Evolutionary conservation across 257 asterid species (phyloP).

Genomic region (Solanum pinnatisectum): DNA sequence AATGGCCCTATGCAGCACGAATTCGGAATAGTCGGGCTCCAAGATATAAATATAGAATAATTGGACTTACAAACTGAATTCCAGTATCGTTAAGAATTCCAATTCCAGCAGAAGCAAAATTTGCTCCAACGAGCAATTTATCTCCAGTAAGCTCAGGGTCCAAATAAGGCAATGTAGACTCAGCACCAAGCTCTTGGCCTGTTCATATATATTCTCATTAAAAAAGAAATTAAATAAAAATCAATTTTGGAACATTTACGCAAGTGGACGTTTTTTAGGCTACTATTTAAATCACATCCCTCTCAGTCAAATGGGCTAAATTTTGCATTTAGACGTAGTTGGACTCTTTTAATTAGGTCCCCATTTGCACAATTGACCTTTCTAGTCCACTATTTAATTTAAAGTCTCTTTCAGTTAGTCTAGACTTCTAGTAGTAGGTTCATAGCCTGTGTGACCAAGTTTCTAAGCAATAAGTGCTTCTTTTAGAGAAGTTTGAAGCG

Average conservation of each 20-base stretch:
- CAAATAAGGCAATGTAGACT: conserved; percentile 59
- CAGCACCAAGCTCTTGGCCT: conserved; percentile 71
- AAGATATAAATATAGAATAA: background rate
- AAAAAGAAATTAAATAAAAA: background rate
- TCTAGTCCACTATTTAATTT: background rate
- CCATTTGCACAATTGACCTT: background rate
- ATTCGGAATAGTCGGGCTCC: too few species aligned
- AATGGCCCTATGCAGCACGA: too few species aligned
- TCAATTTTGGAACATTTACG: background rate
- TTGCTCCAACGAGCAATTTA: conserved; percentile 69
- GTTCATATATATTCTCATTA: background rate
- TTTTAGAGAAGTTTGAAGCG: too few species aligned
- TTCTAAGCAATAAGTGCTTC: too few species aligned
- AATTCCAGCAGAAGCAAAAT: conserved; percentile 85
- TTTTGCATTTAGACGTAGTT: background rate
- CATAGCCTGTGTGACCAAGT: background rate
- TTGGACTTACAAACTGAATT: conserved; percentile 56
- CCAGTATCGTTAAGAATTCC: conserved; percentile 84
- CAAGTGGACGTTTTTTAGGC: background rate
- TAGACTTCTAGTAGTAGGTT: background rate
- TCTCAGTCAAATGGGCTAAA: background rate
- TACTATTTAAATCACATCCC: background rate
- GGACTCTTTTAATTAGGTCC: background rate
- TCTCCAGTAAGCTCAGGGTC: conserved; percentile 46
- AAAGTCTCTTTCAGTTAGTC: background rate